Percentiles rank a stretch among this genome's conserved stretches.
These are phyloP conservation scores for Lachnellula cervina DNA, from an alignment of 2,329 filamentous ascomycete genomes.

Conservation along the genomic window DNA sequence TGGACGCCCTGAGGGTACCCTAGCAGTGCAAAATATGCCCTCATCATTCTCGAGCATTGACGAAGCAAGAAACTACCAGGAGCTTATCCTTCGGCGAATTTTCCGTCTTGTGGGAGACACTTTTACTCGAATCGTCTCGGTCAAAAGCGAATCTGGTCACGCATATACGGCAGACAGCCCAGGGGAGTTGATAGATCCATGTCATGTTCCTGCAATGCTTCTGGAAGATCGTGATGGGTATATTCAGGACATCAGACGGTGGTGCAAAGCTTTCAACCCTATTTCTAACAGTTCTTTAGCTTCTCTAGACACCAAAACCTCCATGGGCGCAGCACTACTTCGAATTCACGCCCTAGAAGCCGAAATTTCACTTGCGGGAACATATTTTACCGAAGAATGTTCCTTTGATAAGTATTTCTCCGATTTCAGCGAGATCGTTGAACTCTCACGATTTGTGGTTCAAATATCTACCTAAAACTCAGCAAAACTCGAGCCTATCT, in stretches of 20 bases:
- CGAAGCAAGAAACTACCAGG: constrained; percentile 11
- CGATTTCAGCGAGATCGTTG: constrained; percentile 49
- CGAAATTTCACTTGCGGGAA: constrained; percentile 5
- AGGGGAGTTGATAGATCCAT: constrained; percentile 10
- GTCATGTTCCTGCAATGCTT: constrained; percentile 2
- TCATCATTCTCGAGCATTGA: constrained; percentile 4
- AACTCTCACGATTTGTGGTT: constrained; percentile 51
- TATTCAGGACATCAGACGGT: constrained; percentile 4
- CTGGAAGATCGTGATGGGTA: not conserved
- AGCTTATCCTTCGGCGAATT: constrained; percentile 11
- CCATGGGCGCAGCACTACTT: constrained; percentile 6
- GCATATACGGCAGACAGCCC: constrained; percentile 3
- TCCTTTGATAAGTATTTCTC: constrained; percentile 49
- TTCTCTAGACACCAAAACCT: not conserved
- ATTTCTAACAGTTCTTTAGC: not conserved
- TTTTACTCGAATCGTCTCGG: constrained; percentile 2
- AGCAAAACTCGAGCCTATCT: not conserved
- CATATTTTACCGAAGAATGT: constrained; percentile 50
- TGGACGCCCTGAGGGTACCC: constrained; percentile 6
- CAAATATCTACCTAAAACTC: not conserved
- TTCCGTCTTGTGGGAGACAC: constrained; percentile 12
- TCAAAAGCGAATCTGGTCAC: constrained; percentile 9
- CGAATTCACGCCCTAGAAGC: constrained; percentile 4
- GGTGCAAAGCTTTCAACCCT: constrained; percentile 4
- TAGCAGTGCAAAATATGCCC: constrained; percentile 9